phyloP scores from a whole-genome alignment of 2,329 filamentous ascomycete species.

The Leptographium wingfieldii region DNA sequence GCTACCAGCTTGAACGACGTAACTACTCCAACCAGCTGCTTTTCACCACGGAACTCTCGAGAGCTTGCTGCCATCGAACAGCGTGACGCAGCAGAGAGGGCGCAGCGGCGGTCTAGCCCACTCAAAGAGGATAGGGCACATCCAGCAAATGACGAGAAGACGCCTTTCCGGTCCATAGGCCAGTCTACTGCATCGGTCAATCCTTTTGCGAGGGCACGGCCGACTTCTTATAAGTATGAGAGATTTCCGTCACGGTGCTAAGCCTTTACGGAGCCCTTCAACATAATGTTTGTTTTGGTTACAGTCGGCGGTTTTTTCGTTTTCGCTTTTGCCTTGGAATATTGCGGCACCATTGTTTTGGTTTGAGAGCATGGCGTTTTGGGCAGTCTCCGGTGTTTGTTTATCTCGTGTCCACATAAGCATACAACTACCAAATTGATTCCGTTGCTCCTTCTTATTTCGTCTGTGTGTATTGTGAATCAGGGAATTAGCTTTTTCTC shows the following conservation, averaged over 20 bases:
- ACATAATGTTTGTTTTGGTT: background rate
- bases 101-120: constrained; percentile 26
- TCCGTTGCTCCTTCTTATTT: background rate
- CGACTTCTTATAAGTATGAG: constrained; percentile 25
- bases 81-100: constrained; percentile 21
- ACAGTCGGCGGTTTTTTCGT: background rate
- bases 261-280: background rate
- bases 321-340: background rate
- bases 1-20: constrained; percentile 50
- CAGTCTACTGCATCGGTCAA: constrained; percentile 13
- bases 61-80: constrained; percentile 50
- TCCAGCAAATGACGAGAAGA: background rate
- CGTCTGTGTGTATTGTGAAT: background rate
- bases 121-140: constrained; percentile 23
- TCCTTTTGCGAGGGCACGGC: constrained; percentile 26
- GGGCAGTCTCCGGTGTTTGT: background rate
- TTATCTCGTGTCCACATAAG: background rate
- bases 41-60: constrained; percentile 44
- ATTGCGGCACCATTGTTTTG: background rate
- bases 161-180: background rate
- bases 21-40: constrained; percentile 24
- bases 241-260: constrained; percentile 25
- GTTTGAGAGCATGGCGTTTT: background rate
- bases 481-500: background rate
- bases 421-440: background rate